A percentile compares a stretch with the other conserved stretches of the same genome.
Conservation (phyloP, 148 eudicot species). For the Agrostemma githago region DNA sequence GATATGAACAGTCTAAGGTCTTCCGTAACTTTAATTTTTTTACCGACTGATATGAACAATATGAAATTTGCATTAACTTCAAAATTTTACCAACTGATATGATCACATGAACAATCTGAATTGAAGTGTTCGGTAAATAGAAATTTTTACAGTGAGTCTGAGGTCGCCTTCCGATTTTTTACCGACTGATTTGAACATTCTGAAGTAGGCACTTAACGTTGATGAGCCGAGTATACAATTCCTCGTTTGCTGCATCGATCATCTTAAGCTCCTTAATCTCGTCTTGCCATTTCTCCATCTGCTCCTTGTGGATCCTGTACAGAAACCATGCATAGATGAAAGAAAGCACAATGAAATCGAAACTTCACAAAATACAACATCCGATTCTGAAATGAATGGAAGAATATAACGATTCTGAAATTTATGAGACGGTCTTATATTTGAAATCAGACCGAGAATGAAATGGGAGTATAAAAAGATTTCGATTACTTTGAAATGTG, state of each 20-base stretch:
- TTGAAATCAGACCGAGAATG: neutral
- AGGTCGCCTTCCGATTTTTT: slow-evolving; percentile 19
- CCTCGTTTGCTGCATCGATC: slow-evolving; percentile 76
- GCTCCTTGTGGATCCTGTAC: slow-evolving; percentile 82
- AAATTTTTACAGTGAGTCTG: too few relatives aligned
- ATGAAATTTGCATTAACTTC: slow-evolving; percentile 60
- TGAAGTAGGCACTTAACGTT: slow-evolving; percentile 71
- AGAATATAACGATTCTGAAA: too few relatives aligned
- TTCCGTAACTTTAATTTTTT: slow-evolving; percentile 21
- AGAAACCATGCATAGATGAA: slow-evolving; percentile 5
- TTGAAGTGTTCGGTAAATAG: neutral
- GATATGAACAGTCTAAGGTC: too few relatives aligned
- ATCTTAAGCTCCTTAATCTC: slow-evolving; percentile 74
- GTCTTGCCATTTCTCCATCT: slow-evolving; percentile 83
- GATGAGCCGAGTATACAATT: slow-evolving; percentile 46
- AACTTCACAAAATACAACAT: neutral
- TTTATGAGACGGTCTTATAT: too few relatives aligned
- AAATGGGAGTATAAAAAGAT: neutral
- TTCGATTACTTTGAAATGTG: neutral
- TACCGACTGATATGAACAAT: slow-evolving; percentile 45
- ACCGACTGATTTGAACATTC: slow-evolving; percentile 45
- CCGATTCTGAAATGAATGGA: neutral
- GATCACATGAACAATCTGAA: too few relatives aligned
- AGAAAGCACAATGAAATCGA: slow-evolving; percentile 10
- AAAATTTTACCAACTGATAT: too few relatives aligned